Conservation (phyloP, 179 eudicot species). For the Drosera spatulata region DNA sequence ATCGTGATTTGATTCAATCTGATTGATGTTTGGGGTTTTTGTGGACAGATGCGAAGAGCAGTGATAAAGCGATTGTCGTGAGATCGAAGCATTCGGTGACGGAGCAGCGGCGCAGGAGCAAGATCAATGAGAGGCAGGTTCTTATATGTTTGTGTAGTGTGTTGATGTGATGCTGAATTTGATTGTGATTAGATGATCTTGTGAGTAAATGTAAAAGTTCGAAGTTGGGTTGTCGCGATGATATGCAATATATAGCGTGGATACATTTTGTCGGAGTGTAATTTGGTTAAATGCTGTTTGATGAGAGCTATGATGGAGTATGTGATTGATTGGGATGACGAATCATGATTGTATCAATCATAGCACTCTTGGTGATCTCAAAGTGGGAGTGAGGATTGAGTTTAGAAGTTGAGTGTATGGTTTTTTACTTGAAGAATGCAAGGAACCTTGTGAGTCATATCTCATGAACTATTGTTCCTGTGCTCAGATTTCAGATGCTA, state of each 20-base stretch:
- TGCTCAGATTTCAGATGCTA: slow-evolving; percentile 28
- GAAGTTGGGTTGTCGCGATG: no score
- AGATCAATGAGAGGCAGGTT: slow-evolving; percentile 82
- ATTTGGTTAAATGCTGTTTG: no score
- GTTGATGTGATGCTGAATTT: not conserved
- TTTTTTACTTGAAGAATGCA: not conserved
- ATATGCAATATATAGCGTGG: no score
- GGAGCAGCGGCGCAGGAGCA: slow-evolving; percentile 90
- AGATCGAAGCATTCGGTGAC: slow-evolving; percentile 93
- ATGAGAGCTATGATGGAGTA: no score
- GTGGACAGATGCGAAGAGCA: slow-evolving; percentile 36
- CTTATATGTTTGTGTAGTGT: not conserved
- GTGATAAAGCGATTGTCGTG: slow-evolving; percentile 36
- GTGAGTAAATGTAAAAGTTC: no score
- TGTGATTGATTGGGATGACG: no score
- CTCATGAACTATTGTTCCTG: not conserved
- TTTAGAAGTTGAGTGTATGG: no score
- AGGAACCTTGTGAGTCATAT: not conserved
- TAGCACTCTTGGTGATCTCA: no score
- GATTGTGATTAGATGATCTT: not conserved
- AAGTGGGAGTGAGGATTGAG: no score
- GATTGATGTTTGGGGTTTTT: not conserved
- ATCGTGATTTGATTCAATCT: not conserved
- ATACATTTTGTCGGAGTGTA: no score
- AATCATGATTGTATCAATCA: no score